Evolutionary conservation across 306 rosid genomes (phyloP).

Genomic region (Casuarina equisetifolia): DNA sequence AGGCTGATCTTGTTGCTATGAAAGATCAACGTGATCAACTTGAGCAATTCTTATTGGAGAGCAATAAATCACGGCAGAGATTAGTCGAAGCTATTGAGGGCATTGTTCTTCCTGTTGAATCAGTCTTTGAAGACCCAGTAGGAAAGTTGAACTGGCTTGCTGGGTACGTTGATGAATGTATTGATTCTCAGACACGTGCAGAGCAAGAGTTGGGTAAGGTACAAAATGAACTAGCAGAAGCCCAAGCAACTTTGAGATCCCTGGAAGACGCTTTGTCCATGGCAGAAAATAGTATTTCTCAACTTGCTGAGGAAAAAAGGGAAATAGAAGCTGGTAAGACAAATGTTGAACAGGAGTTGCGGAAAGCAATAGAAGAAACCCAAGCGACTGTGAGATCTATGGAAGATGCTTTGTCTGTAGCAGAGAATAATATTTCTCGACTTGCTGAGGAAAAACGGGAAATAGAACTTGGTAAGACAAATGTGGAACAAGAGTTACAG

Average conservation of each 20-base stretch:
- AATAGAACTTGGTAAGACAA: constrained; percentile 51
- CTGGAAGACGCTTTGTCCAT: constrained; percentile 66
- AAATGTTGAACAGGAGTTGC: constrained; percentile 57
- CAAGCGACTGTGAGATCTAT: constrained; percentile 50
- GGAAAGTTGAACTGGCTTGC: constrained; percentile 78
- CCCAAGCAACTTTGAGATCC: constrained; percentile 49
- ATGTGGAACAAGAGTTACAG: constrained; percentile 58
- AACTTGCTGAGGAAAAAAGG: constrained; percentile 61
- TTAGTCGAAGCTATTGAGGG: constrained; percentile 67
- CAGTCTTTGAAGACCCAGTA: constrained; percentile 69
- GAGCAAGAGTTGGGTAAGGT: constrained; percentile 59
- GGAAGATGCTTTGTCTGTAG: constrained; percentile 64
- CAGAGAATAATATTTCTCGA: constrained; percentile 50
- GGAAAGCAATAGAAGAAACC: constrained; percentile 56
- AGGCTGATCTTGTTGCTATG: constrained; percentile 64
- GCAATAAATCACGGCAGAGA: constrained; percentile 67
- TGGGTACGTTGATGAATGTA: constrained; percentile 57
- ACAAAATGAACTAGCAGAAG: constrained; percentile 57
- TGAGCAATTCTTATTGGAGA: constrained; percentile 73
- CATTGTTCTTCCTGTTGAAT: constrained; percentile 62
- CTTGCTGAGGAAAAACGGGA: constrained; percentile 67
- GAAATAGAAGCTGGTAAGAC: constrained; percentile 56
- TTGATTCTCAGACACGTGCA: constrained; percentile 53
- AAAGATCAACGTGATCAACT: constrained; percentile 63
- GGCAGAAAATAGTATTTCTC: constrained; percentile 51